phyloP scores from a whole-genome alignment of 306 rosid species.

The Corylus avellana region DNA sequence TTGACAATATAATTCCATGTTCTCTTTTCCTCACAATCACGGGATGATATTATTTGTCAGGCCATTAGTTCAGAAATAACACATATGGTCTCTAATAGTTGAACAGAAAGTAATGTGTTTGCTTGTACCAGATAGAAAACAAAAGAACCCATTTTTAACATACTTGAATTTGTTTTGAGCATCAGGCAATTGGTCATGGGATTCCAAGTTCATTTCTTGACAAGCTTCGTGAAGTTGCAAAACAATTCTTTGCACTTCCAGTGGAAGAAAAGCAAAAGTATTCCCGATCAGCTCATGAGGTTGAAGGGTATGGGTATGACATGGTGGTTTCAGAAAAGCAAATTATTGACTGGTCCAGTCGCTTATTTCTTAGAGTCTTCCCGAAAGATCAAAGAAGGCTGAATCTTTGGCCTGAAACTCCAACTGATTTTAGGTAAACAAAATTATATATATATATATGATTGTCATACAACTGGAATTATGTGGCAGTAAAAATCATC shows the following conservation, averaged over 20 bases:
- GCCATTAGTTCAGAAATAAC: no score
- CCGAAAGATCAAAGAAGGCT: constrained; percentile 38
- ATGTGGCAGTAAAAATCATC: no score
- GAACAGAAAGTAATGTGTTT: no score
- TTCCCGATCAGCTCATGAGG: constrained; percentile 32
- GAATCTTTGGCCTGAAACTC: constrained; percentile 61
- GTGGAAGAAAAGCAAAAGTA: constrained; percentile 60
- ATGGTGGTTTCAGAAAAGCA: constrained; percentile 47
- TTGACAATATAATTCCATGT: no score
- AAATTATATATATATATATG: no score
- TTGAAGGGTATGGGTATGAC: constrained; percentile 60
- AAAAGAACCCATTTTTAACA: no score
- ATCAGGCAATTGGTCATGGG: constrained; percentile 70
- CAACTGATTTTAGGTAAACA: constrained; percentile 41
- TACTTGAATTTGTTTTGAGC: neutral
- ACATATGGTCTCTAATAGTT: no score
- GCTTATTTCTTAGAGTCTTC: constrained; percentile 33
- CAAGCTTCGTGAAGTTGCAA: constrained; percentile 51
- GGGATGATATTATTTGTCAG: no score
- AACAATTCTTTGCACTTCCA: constrained; percentile 57
- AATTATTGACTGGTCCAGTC: constrained; percentile 50
- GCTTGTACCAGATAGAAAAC: no score
- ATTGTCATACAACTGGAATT: no score
- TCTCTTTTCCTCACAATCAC: no score
- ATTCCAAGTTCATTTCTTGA: constrained; percentile 54